These are phyloP conservation scores for Mycena alexandri DNA, from an alignment of 768 basidiomycete species.

Conservation along the genomic window DNA sequence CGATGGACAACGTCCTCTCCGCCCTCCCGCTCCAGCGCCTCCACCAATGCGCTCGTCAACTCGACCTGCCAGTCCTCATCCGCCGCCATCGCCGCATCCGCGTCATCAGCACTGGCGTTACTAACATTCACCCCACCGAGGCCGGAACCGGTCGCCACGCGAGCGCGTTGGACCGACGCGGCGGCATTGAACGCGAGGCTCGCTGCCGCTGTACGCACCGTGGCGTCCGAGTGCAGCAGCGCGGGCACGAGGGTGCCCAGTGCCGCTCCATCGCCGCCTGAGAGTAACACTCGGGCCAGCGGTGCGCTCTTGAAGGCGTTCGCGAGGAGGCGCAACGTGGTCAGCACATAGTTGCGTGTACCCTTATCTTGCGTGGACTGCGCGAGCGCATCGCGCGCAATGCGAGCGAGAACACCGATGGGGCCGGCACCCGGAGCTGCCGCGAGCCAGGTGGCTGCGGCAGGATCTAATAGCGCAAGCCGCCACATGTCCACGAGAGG, in stretches of 20 bases:
- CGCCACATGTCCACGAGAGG: slow-evolving; percentile 89
- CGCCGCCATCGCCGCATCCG: slow-evolving; percentile 56
- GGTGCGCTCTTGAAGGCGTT: slow-evolving; percentile 72
- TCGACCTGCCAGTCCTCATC: slow-evolving; percentile 91
- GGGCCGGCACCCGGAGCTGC: slow-evolving; percentile 54
- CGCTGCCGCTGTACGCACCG: slow-evolving; percentile 83
- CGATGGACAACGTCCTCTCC: slow-evolving; percentile 92
- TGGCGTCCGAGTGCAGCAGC: slow-evolving; percentile 75
- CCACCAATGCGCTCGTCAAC: slow-evolving; percentile 84
- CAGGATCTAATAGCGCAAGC: slow-evolving; percentile 76
- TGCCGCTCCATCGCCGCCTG: slow-evolving; percentile 48
- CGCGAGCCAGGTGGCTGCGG: slow-evolving; percentile 65
- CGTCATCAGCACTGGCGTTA: slow-evolving; percentile 46
- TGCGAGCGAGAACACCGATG: slow-evolving; percentile 60
- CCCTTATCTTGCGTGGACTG: slow-evolving; percentile 39
- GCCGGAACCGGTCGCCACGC: slow-evolving; percentile 58
- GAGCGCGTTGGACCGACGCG: slow-evolving; percentile 71
- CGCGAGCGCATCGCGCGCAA: slow-evolving; percentile 53
- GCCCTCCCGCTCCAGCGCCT: slow-evolving; percentile 78
- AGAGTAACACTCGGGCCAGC: slow-evolving; percentile 56
- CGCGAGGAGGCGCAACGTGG: slow-evolving; percentile 73
- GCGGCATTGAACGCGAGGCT: slow-evolving; percentile 85
- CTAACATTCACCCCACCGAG: slow-evolving; percentile 27
- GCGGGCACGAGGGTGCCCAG: slow-evolving; percentile 73
- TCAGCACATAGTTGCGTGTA: slow-evolving; percentile 72